A percentile compares a stretch with the other conserved stretches of the same genome.
Evolutionary conservation across 352 stramenopile genomes (phyloP).

Genomic region (Phytopythium cucurbitacearum): DNA sequence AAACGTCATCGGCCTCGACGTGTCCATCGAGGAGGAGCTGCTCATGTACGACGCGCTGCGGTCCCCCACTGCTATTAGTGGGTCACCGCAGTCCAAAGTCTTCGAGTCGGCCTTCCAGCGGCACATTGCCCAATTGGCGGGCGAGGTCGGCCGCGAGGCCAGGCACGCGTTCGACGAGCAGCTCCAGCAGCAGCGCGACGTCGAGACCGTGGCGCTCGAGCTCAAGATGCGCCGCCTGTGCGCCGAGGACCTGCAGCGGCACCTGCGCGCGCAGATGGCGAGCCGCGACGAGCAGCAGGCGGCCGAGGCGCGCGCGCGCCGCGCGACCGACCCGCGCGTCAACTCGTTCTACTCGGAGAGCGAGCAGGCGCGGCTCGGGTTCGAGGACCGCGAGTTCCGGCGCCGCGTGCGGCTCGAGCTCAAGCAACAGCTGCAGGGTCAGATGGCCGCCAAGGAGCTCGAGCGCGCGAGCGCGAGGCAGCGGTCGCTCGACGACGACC

Average conservation of each 20-base stretch:
- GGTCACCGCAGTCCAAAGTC: slow-evolving; percentile 9
- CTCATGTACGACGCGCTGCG: slow-evolving; percentile 38
- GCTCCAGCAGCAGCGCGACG: slow-evolving; percentile 49
- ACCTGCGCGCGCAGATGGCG: slow-evolving; percentile 52
- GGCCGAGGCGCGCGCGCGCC: slow-evolving; percentile 28
- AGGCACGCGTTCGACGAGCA: slow-evolving; percentile 53
- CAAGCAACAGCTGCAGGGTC: slow-evolving; percentile 47
- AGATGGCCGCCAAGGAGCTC: slow-evolving; percentile 55
- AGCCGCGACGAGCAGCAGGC: slow-evolving; percentile 18
- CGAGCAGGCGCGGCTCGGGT: slow-evolving; percentile 45
- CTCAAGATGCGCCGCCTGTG: slow-evolving; percentile 35
- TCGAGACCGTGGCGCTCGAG: slow-evolving; percentile 48
- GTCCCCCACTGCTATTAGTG: slow-evolving; percentile 16
- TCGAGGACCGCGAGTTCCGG: slow-evolving; percentile 40
- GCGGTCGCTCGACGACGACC: slow-evolving; percentile 48
- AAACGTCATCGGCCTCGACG: slow-evolving; percentile 36
- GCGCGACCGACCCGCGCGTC: slow-evolving; percentile 29
- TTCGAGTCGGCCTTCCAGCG: slow-evolving; percentile 61
- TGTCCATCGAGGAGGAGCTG: slow-evolving; percentile 53
- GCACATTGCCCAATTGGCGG: slow-evolving; percentile 42
- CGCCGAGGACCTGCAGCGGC: slow-evolving; percentile 54
- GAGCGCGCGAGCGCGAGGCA: slow-evolving; percentile 33
- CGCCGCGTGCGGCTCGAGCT: slow-evolving; percentile 41
- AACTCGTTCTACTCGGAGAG: slow-evolving; percentile 60
- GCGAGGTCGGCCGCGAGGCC: slow-evolving; percentile 51